A percentile compares a stretch with the other conserved stretches of the same genome.
phyloP scores from a whole-genome alignment of 2,329 filamentous ascomycete species.

The Epichloe scottii region DNA sequence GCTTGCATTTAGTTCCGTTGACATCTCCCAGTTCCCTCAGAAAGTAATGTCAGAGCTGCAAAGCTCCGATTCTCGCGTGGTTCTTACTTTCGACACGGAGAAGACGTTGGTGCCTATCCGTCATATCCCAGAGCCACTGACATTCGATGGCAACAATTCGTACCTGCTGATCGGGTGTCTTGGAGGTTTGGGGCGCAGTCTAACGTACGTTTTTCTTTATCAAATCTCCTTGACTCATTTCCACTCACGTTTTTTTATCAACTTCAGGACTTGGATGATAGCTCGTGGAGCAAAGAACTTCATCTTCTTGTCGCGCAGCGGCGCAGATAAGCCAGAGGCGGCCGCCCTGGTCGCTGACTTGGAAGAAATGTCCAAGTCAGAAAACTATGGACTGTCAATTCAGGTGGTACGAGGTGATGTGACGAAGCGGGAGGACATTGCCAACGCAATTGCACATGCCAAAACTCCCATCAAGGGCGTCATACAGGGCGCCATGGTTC shows the following conservation, averaged over 20 bases:
- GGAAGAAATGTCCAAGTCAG: background rate
- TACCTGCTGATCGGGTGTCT: background rate
- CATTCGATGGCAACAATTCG: background rate
- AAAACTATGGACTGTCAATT: background rate
- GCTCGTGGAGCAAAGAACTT: background rate
- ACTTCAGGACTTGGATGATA: background rate
- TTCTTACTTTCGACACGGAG: background rate
- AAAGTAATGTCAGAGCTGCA: background rate
- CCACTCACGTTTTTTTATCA: background rate
- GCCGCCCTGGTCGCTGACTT: background rate
- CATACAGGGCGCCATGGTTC: background rate
- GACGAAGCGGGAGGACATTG: background rate
- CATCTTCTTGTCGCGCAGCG: background rate
- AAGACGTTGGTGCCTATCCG: background rate
- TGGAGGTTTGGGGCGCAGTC: background rate
- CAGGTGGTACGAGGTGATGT: background rate
- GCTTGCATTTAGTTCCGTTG: background rate
- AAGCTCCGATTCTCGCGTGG: background rate
- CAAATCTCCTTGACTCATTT: background rate
- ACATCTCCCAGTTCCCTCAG: background rate
- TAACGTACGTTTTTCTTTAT: background rate
- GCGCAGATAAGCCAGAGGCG: background rate
- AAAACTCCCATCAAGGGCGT: background rate
- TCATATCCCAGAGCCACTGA: background rate
- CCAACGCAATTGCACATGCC: background rate